Conservation (phyloP, 192 early-diverging fungal genomes). For the Rhizoclosmatium sp. region DNA sequence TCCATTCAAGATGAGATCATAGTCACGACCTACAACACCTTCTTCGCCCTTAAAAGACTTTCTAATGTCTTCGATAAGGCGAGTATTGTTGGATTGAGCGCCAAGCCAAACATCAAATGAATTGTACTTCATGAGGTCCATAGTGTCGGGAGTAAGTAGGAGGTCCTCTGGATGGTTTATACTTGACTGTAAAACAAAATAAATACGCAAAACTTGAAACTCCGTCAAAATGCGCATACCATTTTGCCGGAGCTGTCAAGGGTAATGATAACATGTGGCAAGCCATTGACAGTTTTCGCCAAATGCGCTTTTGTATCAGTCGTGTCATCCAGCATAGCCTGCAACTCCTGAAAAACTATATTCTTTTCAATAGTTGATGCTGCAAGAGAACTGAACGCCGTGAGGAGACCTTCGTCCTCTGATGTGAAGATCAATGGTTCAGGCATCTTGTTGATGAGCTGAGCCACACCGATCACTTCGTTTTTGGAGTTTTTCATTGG, state of each 20-base stretch:
- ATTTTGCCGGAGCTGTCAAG: slow-evolving; percentile 46
- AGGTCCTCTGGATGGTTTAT: slow-evolving; percentile 46
- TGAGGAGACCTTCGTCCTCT: slow-evolving; percentile 54
- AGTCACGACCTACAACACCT: slow-evolving; percentile 31
- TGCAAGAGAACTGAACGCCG: slow-evolving; percentile 53
- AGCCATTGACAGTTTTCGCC: slow-evolving; percentile 14
- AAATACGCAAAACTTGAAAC: not conserved
- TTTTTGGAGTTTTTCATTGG: slow-evolving; percentile 53
- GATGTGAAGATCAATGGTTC: slow-evolving; percentile 43
- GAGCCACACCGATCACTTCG: slow-evolving; percentile 57
- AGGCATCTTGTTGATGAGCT: slow-evolving; percentile 63
- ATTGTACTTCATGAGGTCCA: slow-evolving; percentile 35
- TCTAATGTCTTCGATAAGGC: slow-evolving; percentile 50
- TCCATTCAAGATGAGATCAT: slow-evolving; percentile 41
- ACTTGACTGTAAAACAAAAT: slow-evolving; percentile 23
- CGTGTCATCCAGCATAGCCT: slow-evolving; percentile 39
- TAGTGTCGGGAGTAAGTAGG: slow-evolving; percentile 11
- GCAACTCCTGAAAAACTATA: slow-evolving; percentile 49
- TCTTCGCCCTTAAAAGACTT: slow-evolving; percentile 32
- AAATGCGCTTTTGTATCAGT: slow-evolving; percentile 5
- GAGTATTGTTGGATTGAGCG: slow-evolving; percentile 24
- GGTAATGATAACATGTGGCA: slow-evolving; percentile 38
- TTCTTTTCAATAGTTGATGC: slow-evolving; percentile 60
- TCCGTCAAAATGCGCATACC: slow-evolving; percentile 28
- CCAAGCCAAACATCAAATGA: slow-evolving; percentile 57